phyloP scores from a whole-genome alignment of 2,329 filamentous ascomycete genomes.

The Pseudogymnoascus sp. region DNA sequence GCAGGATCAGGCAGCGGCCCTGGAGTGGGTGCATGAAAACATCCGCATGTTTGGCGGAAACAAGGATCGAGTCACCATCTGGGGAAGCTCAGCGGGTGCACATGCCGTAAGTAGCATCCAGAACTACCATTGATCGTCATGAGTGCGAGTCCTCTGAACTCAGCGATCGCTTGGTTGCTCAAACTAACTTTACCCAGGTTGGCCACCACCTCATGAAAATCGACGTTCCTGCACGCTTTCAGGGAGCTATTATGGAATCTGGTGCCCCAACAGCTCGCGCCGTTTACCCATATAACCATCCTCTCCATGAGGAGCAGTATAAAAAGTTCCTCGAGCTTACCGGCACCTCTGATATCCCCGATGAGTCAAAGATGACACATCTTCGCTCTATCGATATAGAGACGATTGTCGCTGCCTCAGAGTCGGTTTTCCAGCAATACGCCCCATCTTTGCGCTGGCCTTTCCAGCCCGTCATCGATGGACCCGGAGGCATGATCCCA shows the following conservation, averaged over 20 bases:
- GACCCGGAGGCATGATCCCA: constrained; percentile 45
- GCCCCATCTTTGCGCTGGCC: constrained; percentile 47
- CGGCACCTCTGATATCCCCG: constrained; percentile 38
- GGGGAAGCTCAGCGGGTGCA: constrained; percentile 55
- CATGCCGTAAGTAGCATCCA: constrained; percentile 43
- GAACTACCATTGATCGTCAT: neutral
- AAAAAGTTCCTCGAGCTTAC: constrained; percentile 47
- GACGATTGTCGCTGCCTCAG: constrained; percentile 35
- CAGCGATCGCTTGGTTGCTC: neutral
- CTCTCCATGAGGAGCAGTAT: constrained; percentile 50
- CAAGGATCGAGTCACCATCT: constrained; percentile 48
- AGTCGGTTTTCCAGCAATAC: constrained; percentile 38
- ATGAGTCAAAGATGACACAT: constrained; percentile 42
- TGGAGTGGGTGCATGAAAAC: constrained; percentile 56
- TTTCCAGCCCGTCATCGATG: constrained; percentile 64
- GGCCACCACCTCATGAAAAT: constrained; percentile 58
- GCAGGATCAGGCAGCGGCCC: constrained; percentile 51
- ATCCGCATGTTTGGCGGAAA: constrained; percentile 55
- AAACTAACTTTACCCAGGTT: constrained; percentile 37
- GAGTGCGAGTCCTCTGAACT: constrained; percentile 12
- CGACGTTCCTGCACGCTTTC: constrained; percentile 36
- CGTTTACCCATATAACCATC: constrained; percentile 46
- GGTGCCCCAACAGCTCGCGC: constrained; percentile 49
- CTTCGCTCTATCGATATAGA: constrained; percentile 40
- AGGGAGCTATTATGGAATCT: constrained; percentile 50